phyloP scores from a whole-genome alignment of 2,329 filamentous ascomycete species.

The Ilyonectria sp. region DNA sequence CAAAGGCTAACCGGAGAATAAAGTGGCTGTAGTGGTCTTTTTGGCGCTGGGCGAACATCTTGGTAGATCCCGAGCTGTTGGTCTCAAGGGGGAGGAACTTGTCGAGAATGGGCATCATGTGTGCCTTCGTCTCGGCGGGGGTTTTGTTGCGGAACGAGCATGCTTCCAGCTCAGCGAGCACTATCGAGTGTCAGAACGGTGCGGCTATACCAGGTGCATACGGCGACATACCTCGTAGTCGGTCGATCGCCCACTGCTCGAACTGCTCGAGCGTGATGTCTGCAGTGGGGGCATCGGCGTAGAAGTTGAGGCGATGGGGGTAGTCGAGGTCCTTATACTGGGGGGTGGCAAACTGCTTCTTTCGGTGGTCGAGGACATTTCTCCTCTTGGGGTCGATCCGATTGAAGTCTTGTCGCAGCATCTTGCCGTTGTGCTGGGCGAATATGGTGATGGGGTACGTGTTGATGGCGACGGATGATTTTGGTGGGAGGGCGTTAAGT shows the following conservation, averaged over 20 bases:
- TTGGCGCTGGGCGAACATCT: slow-evolving; percentile 81
- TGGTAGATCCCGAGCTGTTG: slow-evolving; percentile 75
- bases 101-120: slow-evolving; percentile 89
- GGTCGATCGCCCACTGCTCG: slow-evolving; percentile 98
- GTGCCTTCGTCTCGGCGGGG: slow-evolving; percentile 82
- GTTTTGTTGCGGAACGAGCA: slow-evolving; percentile 95
- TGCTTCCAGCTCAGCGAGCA: slow-evolving; percentile 90
- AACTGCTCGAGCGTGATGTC: slow-evolving; percentile 98
- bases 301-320: slow-evolving; percentile 91
- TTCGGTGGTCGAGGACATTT: slow-evolving; percentile 82
- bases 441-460: slow-evolving; percentile 15
- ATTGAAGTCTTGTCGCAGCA: slow-evolving; percentile 67
- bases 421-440: slow-evolving; percentile 46
- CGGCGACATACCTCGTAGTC: slow-evolving; percentile 77
- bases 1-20: slow-evolving; percentile 93
- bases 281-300: slow-evolving; percentile 87
- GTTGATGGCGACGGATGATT: slow-evolving; percentile 30
- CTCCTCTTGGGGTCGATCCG: slow-evolving; percentile 80
- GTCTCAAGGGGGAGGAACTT: slow-evolving; percentile 88
- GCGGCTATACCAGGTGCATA: fast-evolving
- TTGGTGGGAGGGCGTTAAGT: slow-evolving; percentile 30
- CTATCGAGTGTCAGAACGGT: slow-evolving; percentile 58
- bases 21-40: slow-evolving; percentile 99
- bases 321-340: slow-evolving; percentile 85
- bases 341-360: slow-evolving; percentile 87